Conservation (phyloP, 2,329 filamentous ascomycete species). For the Neofusicoccum parvum region DNA sequence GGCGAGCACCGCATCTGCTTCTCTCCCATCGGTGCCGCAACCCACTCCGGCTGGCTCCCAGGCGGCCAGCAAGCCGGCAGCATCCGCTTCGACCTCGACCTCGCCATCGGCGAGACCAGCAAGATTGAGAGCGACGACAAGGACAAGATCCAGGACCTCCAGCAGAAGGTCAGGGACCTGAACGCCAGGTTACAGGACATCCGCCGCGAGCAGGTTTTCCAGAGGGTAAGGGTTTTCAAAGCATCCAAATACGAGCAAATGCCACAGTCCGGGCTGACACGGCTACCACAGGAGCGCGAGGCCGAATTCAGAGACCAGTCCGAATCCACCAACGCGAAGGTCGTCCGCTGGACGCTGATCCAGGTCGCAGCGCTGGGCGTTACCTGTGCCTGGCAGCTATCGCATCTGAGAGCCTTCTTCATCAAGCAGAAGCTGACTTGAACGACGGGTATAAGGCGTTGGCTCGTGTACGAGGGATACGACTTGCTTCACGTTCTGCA, state of each 20-base stretch:
- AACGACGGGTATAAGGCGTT: conserved; percentile 23
- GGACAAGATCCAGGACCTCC: conserved; percentile 86
- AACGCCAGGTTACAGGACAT: conserved; percentile 87
- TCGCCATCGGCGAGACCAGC: conserved; percentile 92
- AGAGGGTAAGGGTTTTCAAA: conserved; percentile 63
- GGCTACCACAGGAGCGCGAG: conserved; percentile 75
- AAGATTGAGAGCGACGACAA: conserved; percentile 94
- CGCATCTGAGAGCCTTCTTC: conserved; percentile 94
- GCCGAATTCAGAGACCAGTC: conserved; percentile 98
- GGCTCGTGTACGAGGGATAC: neutral
- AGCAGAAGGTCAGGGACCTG: conserved; percentile 83
- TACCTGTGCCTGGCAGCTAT: conserved; percentile 96
- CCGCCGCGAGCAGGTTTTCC: conserved; percentile 91
- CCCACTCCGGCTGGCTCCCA: conserved; percentile 72
- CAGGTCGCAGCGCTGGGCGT: conserved; percentile 81
- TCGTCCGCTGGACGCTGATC: conserved; percentile 91
- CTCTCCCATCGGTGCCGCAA: conserved; percentile 74
- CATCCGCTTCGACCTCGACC: conserved; percentile 81
- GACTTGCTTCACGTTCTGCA: neutral
- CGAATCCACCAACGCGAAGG: conserved; percentile 86
- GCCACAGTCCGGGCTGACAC: neutral
- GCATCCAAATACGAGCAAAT: no score
- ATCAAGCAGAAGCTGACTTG: conserved; percentile 99
- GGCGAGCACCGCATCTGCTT: conserved; percentile 97
- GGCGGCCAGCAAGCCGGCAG: conserved; percentile 67